Base-by-base conservation (phyloP, 495 filamentous ascomycete genomes). In the Tuber borchii region DNA sequence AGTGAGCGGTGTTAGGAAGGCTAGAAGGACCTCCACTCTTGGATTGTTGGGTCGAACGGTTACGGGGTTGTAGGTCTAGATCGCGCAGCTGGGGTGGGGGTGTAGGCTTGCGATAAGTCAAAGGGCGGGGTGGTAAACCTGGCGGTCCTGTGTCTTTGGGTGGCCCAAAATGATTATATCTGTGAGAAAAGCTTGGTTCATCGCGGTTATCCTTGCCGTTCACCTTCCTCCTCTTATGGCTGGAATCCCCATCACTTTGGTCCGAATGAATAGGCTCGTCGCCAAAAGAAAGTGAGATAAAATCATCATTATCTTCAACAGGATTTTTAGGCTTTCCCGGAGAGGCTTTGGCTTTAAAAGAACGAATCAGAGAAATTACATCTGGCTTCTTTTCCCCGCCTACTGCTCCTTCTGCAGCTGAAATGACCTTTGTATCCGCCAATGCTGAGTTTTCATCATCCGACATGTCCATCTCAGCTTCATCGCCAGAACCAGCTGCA, bases 281-380 rank as follows among this genome's bases (percentile, higher is more conserved):
- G 71, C 84, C n/a, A 84, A 84, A 76, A 77, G 80, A 77, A 85
- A 88, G 39, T 61, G 82, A 37, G 87, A 90, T 83, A 82, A 85
- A 74, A 81, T 86, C 26, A 71, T 89, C 74, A 34, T 80, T 48
- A 79, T 86, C 42, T 85, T 86, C 68, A 80, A 84, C 12, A 12
- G 87, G 39, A 80, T 86, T 48, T 76, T 84, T 79, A 31, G 73
- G 73, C 39, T 72, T 31, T 20, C 42, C 26, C 40, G 40, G 2
- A 43, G 87, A 31, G 85, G 85, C 2, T 75, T 86, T 68, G 84
- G 88, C 0, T 81, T 87, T 31, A 85, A 87, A 79, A 81, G 83
- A 42, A 42, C 82, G 78, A 48, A 83, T 81, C 81, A 83, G 81
- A 48, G 79, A 77, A 61, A 83, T 83, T 65, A 83, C 81, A 46